phyloP scores from a whole-genome alignment of 805 yeast species.

The Metschnikowia lochheadii region DNA sequence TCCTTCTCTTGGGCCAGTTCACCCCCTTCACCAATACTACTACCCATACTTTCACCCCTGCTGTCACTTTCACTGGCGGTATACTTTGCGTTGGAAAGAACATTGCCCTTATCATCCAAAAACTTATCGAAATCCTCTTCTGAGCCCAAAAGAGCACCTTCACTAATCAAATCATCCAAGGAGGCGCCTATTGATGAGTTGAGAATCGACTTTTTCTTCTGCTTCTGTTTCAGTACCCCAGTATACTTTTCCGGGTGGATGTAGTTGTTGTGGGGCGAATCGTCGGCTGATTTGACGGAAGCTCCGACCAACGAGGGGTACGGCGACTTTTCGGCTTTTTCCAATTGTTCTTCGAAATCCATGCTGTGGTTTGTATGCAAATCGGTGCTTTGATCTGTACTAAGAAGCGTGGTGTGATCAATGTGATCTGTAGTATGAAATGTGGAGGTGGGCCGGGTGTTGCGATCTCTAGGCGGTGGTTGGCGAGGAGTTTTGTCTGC shows the following conservation, averaged over 20 bases:
- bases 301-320: slow-evolving; percentile 54
- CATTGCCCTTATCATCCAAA: slow-evolving; percentile 51
- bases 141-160: slow-evolving; percentile 43
- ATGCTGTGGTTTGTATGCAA: slow-evolving; percentile 1
- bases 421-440: neutral
- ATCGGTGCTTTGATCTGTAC: no score
- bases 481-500: slow-evolving; percentile 4
- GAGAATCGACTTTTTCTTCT: slow-evolving; percentile 15
- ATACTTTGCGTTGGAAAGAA: slow-evolving; percentile 45
- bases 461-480: slow-evolving; percentile 2
- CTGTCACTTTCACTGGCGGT: neutral
- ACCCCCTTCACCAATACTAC: no score
- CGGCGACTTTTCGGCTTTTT: slow-evolving; percentile 45
- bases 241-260: slow-evolving; percentile 42
- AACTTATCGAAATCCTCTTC: slow-evolving; percentile 52
- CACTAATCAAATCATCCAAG: slow-evolving; percentile 46
- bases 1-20: no score
- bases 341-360: slow-evolving; percentile 38
- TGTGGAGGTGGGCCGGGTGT: neutral
- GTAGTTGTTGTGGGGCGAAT: slow-evolving; percentile 41
- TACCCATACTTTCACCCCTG: neutral
- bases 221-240: slow-evolving; percentile 19
- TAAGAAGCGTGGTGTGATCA: neutral
- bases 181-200: slow-evolving; percentile 46
- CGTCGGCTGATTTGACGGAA: slow-evolving; percentile 46